Evolutionary conservation across 768 basidiomycete species (phyloP), one percentile per base, ranked within the genome.

Genomic region (Lentinula boryana): DNA sequence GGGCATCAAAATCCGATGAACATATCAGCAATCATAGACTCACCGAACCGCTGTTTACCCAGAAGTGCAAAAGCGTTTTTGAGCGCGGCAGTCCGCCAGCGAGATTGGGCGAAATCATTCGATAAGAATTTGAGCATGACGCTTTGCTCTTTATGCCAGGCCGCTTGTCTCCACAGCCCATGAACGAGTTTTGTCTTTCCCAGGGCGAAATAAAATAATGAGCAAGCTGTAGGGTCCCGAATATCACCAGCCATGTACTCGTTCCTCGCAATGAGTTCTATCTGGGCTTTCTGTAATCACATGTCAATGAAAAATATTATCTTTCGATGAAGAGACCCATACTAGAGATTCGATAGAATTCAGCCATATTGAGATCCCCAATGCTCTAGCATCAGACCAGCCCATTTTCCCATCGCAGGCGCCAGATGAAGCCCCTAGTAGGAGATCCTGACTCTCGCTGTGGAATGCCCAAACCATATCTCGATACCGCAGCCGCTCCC

Each of bases 391-490:
- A 69, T 96, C 92, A 15, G 81, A 76, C 96, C 96, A 98, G 40
- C 83, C 72, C 87, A 98, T 91, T 74, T 92, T 96, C 0, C 86
- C 88, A 40, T 83, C 82, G 66, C 92, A 95, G 12, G 89, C 87
- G 3, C 80, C 74, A 15, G 80, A 80, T 2, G 90, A 89, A 3
- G 88, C 85, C 31, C 80, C 76, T 56, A 97, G 71, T 4, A 99
- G 72, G 49, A 98, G 71, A 16, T 90, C 93, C 67, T 99, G 95
- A 68, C 87, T 92, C 72, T 97, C 94, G 68, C 95, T 97, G 66
- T 97, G 91, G 70, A 89, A 95, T 0, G 95, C 96, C 95, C 96
- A 99, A 31, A 98, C 80, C 77, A 98, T 93, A 71, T 99, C 96
- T 36, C 97, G 85, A 72, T 90, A 95, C 21, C 92, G 85, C 51